phyloP scores from a whole-genome alignment of 805 yeast genomes.

The Torulaspora indica region DNA sequence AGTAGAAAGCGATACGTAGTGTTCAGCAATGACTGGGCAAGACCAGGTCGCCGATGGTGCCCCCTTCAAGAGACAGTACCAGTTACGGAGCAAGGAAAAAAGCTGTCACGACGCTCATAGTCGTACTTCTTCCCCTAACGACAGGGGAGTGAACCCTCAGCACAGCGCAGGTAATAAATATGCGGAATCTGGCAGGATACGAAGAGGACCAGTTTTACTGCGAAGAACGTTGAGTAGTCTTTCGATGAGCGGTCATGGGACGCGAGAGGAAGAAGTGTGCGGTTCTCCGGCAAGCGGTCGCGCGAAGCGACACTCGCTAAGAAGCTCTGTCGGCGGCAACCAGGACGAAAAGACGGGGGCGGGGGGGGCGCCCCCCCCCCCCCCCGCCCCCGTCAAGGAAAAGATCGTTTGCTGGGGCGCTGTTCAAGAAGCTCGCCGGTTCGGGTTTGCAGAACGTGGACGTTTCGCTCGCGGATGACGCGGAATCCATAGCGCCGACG shows the following conservation, averaged over 20 bases:
- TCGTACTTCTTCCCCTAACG: conserved; percentile 3
- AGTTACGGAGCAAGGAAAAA: conserved; percentile 1
- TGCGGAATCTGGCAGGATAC: conserved; percentile 8
- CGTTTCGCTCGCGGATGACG: background rate
- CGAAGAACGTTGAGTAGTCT: conserved; percentile 27
- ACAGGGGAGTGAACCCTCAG: background rate
- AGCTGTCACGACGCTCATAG: background rate
- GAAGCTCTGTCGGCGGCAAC: background rate
- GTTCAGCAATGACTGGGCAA: background rate
- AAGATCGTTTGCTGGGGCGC: conserved; percentile 26
- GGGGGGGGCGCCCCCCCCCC: background rate
- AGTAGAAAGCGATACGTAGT: no score
- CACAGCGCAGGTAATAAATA: conserved; percentile 1
- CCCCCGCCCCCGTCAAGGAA: conserved; percentile 20
- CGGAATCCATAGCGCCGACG: background rate
- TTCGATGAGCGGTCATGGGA: conserved; percentile 16
- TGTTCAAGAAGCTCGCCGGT: conserved; percentile 27
- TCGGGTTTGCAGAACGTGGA: conserved; percentile 11
- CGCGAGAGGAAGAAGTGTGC: background rate
- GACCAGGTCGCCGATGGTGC: conserved; percentile 1
- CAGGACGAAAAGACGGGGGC: background rate
- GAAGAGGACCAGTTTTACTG: conserved; percentile 15
- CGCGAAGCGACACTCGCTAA: background rate
- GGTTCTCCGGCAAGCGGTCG: background rate
- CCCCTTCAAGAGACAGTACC: conserved; percentile 5